Evolutionary conservation across 495 filamentous ascomycete species (phyloP).

Genomic region (Penicillium lividum): DNA sequence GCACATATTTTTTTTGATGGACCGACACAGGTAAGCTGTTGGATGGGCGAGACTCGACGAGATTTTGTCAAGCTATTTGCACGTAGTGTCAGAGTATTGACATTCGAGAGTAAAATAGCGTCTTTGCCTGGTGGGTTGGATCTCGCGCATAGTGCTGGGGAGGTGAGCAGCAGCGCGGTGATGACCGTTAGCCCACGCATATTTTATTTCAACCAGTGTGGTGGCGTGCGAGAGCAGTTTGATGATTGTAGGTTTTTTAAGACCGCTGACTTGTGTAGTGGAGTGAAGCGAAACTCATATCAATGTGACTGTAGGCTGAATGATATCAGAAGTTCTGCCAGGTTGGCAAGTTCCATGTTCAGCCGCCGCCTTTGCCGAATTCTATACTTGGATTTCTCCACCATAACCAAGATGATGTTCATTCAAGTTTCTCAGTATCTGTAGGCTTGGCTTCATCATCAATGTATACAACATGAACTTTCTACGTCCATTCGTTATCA

Average conservation of each 20-base stretch:
- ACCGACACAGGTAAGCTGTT: constrained; percentile 81
- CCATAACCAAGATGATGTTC: no score
- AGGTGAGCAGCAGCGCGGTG: not conserved
- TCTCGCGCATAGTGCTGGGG: constrained; percentile 25
- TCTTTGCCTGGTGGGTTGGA: constrained; percentile 51
- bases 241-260: not conserved
- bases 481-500: no score
- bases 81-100: constrained; percentile 77
- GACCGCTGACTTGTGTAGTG: not conserved
- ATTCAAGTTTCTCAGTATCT: no score
- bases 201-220: not conserved
- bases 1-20: constrained; percentile 55
- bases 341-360: no score
- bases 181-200: not conserved
- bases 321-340: no score
- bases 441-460: no score
- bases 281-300: no score
- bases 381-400: no score
- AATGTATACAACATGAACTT: no score
- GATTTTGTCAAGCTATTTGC: constrained; percentile 62
- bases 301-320: no score
- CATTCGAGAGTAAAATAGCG: constrained; percentile 71
- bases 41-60: constrained; percentile 75
- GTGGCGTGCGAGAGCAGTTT: not conserved
- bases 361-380: no score